Evolutionary conservation across 2,329 filamentous ascomycete species (phyloP).

Genomic region (Fusarium sp.): DNA sequence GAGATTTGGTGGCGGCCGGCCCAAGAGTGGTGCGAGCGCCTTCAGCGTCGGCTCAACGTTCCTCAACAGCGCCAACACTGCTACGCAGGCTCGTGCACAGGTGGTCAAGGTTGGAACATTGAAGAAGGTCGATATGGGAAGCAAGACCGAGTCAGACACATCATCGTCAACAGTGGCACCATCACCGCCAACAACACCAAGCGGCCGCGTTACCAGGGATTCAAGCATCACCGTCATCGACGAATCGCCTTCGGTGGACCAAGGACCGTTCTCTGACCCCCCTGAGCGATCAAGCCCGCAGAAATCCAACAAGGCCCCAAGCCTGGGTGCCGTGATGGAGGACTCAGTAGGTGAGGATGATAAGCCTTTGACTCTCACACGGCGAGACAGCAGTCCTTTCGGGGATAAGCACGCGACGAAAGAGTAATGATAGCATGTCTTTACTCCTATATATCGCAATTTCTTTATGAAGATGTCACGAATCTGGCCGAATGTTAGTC

Average conservation of each 20-base stretch:
- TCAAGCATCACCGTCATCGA: conserved; percentile 62
- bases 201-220: conserved; percentile 47
- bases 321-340: conserved; percentile 66
- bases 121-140: conserved; percentile 58
- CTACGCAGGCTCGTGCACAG: conserved; percentile 67
- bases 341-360: conserved; percentile 56
- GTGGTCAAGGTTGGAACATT: conserved; percentile 68
- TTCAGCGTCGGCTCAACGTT: conserved; percentile 77
- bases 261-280: conserved; percentile 71
- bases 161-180: conserved; percentile 34
- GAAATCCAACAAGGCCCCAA: conserved; percentile 53
- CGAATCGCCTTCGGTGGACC: conserved; percentile 61
- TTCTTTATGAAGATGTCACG: conserved; percentile 31
- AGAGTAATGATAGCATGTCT: conserved; percentile 49
- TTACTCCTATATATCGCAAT: conserved; percentile 27
- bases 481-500: conserved; percentile 32
- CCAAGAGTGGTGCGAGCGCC: conserved; percentile 66
- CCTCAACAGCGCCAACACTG: conserved; percentile 72
- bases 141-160: conserved; percentile 52
- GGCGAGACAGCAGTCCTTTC: conserved; percentile 61
- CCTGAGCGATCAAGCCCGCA: conserved; percentile 49
- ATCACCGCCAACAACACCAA: conserved; percentile 39
- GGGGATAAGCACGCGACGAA: conserved; percentile 68
- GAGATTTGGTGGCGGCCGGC: conserved; percentile 62
- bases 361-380: conserved; percentile 43